Conservation (phyloP, 768 basidiomycete genomes). For the Rhizopogon roseolus region DNA sequence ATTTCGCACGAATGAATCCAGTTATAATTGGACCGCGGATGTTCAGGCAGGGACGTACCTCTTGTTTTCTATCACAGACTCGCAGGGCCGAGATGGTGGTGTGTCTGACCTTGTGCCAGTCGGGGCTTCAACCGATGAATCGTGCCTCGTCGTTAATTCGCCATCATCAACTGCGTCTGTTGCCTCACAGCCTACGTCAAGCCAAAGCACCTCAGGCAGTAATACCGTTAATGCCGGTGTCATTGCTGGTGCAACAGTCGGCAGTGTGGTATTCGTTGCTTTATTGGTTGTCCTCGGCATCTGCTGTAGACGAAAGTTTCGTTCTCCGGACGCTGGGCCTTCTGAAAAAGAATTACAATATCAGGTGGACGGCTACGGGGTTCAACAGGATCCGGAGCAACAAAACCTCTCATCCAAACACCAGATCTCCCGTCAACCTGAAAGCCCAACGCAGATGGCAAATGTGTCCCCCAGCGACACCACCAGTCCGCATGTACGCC, state of each 20-base stretch:
- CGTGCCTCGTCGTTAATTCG: slow-evolving; percentile 50
- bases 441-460: not conserved
- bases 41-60: slow-evolving; percentile 53
- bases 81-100: slow-evolving; percentile 51
- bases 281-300: slow-evolving; percentile 44
- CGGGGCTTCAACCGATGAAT: slow-evolving; percentile 37
- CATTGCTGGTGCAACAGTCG: slow-evolving; percentile 46
- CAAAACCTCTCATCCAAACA: not conserved
- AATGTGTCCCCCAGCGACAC: not conserved
- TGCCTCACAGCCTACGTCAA: slow-evolving; percentile 16
- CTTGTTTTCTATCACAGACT: slow-evolving; percentile 52
- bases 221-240: slow-evolving; percentile 39
- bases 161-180: slow-evolving; percentile 40
- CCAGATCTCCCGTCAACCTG: slow-evolving; percentile 5
- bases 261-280: slow-evolving; percentile 48
- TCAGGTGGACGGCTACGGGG: slow-evolving; percentile 30
- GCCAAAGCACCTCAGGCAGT: slow-evolving; percentile 18
- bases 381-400: slow-evolving; percentile 18
- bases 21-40: slow-evolving; percentile 50
- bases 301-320: slow-evolving; percentile 32
- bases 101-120: slow-evolving; percentile 46
- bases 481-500: slow-evolving; percentile 9
- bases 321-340: slow-evolving; percentile 28
- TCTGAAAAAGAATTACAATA: slow-evolving; percentile 11
- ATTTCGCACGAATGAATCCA: slow-evolving; percentile 28